Conservation (phyloP, 176 grass and related monocot species). For the Raddia distichophylla region DNA sequence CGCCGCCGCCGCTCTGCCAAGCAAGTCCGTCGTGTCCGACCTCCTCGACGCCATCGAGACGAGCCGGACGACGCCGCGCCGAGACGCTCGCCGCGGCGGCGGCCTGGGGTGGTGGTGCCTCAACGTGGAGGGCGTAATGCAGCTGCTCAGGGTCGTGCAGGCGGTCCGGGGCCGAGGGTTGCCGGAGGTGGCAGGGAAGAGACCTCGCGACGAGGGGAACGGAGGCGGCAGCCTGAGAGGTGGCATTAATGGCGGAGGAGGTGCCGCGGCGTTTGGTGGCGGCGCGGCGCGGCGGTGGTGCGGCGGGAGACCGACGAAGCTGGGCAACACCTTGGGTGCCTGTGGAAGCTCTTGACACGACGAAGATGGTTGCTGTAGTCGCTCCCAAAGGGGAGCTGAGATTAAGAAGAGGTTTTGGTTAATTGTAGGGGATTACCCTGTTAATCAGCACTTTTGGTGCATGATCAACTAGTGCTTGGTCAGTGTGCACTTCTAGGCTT, state of each 20-base stretch:
- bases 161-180: conserved; percentile 35
- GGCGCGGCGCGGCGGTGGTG: conserved; percentile 31
- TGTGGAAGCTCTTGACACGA: conserved; percentile 48
- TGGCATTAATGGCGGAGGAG: not conserved
- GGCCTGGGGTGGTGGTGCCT: conserved; percentile 57
- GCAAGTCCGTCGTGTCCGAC: conserved; percentile 62
- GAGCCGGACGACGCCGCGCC: conserved; percentile 18
- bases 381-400: conserved; percentile 22
- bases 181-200: conserved; percentile 41
- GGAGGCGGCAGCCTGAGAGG: conserved; percentile 24
- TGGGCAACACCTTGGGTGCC: conserved; percentile 56
- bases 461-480: not conserved
- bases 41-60: conserved; percentile 78
- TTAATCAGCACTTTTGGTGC: not conserved
- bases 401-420: conserved; percentile 27
- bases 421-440: conserved; percentile 9
- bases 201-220: conserved; percentile 44
- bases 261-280: conserved; percentile 11
- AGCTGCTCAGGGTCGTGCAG: conserved; percentile 61
- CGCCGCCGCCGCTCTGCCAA: conserved; percentile 51
- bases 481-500: not conserved
- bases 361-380: not conserved
- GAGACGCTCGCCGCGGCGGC: conserved; percentile 12
- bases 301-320: conserved; percentile 45
- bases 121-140: conserved; percentile 72